Evolutionary conservation across 2,329 filamentous ascomycete species (phyloP).

Genomic region (Fusarium tanahbumbuense): DNA sequence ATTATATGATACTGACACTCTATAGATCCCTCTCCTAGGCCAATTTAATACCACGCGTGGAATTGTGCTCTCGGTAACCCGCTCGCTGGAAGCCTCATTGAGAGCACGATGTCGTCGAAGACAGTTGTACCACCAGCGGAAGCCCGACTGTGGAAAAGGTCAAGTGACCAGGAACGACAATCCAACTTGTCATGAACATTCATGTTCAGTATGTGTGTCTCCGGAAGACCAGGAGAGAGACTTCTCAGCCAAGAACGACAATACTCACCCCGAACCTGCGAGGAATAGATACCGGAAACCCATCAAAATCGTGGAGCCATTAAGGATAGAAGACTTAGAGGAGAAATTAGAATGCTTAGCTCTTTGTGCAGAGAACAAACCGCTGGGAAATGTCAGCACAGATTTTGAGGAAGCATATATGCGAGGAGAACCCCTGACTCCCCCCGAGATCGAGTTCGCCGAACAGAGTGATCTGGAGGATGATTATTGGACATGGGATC

Average conservation of each 20-base stretch:
- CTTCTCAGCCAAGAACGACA: background rate
- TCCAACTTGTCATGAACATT: background rate
- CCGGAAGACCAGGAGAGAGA: background rate
- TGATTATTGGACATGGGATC: slow-evolving; percentile 43
- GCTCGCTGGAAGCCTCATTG: background rate
- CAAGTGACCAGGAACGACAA: slow-evolving; percentile 17
- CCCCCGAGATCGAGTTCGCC: slow-evolving; percentile 37
- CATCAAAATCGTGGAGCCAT: background rate
- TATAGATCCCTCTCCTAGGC: background rate
- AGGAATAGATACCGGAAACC: slow-evolving; percentile 13
- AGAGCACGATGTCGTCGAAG: slow-evolving; percentile 5
- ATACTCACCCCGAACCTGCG: background rate
- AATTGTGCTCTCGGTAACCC: background rate
- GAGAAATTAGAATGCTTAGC: slow-evolving; percentile 10
- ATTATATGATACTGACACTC: background rate
- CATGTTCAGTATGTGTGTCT: background rate
- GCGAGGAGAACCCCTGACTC: slow-evolving; percentile 30
- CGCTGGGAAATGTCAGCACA: background rate
- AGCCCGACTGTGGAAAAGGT: background rate
- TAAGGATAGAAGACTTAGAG: slow-evolving; percentile 10
- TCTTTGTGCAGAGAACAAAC: background rate
- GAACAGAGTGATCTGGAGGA: slow-evolving; percentile 36
- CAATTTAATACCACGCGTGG: background rate
- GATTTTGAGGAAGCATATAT: slow-evolving; percentile 32
- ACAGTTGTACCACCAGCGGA: slow-evolving; percentile 9